A percentile compares a stretch with the other conserved stretches of the same genome.
phyloP scores from a whole-genome alignment of 768 basidiomycete species.

The Podaxis sp. region DNA sequence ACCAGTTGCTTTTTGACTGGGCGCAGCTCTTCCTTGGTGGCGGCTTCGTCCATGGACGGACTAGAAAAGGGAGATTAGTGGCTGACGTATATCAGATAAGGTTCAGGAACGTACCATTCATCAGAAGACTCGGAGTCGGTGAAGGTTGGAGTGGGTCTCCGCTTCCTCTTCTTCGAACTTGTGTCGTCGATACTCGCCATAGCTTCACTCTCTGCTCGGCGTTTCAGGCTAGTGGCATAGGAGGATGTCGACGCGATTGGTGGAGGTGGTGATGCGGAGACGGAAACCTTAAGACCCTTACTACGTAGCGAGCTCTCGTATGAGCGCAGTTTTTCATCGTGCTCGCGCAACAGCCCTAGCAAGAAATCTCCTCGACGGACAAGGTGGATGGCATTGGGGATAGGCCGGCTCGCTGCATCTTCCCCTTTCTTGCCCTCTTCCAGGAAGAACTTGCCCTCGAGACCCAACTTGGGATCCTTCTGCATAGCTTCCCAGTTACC shows the following conservation, averaged over 20 bases:
- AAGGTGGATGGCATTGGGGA: constrained; percentile 97
- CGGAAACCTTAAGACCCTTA: constrained; percentile 58
- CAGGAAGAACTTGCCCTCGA: constrained; percentile 95
- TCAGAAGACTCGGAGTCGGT: constrained; percentile 94
- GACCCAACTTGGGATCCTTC: constrained; percentile 79
- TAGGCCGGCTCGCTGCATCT: constrained; percentile 80
- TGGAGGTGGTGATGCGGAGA: constrained; percentile 66
- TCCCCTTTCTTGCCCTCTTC: constrained; percentile 97
- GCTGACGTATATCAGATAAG: constrained; percentile 1
- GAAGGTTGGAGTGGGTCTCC: constrained; percentile 94
- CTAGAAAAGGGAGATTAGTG: constrained; percentile 35
- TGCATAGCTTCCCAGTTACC: constrained; percentile 97
- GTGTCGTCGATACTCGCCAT: constrained; percentile 78
- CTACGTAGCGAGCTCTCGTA: constrained; percentile 79
- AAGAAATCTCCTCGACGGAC: constrained; percentile 97
- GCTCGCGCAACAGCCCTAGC: constrained; percentile 77
- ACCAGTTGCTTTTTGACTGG: constrained; percentile 97
- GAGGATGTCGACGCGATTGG: constrained; percentile 70
- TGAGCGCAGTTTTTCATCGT: constrained; percentile 88
- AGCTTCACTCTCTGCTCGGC: constrained; percentile 84
- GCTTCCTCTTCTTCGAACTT: constrained; percentile 75
- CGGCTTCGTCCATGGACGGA: constrained; percentile 91
- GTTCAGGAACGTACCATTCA: constrained; percentile 65
- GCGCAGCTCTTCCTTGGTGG: constrained; percentile 92
- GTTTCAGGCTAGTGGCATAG: constrained; percentile 59